Base-by-base conservation (phyloP, 1,284 basidiomycete genomes). In the Tranzscheliella williamsii region DNA sequence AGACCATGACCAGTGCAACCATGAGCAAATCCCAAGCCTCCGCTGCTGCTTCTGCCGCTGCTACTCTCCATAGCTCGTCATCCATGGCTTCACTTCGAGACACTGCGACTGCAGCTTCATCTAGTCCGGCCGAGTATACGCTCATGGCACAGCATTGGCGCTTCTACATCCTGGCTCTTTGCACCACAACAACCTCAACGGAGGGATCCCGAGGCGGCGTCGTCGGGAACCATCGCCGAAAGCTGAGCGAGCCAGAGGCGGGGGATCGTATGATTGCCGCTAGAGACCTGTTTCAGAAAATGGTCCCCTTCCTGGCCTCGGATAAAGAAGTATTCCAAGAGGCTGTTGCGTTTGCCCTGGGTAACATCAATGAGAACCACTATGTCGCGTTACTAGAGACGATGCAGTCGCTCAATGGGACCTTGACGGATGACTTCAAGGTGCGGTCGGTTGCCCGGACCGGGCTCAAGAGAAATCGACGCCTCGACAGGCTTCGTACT, bases 371-470 rank as follows among this genome's bases (percentile, higher is more conserved):
- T 13, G 82, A 84, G 11, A 83, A 82, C 54, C 85, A 86, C 2
- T 91, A 93, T 75, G 84, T 87, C 12, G 86, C 89, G 22, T 82
- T 95, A 12, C 81, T 93, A 11, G 91, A 94, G 67, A 89, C 90
- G 56, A 83, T 95, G 31, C 87, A 87, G 53, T 82, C 85, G 3
- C 84, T 93, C 44, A 85, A 87, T 24, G 85, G 88, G 20, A 89
- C 91, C 57, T 85, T 93, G 58, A 88, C 87, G 61, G 88, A 91
- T 53, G 89, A 91, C 57, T 81, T 83, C 34, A 55, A 23, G 38
- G 79, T 85, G 46, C 79, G 81, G n/a, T 54, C 51, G 49, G 50
- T 63, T 24, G 52, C 60, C 20, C 50, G 63, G 18, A 55, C 35
- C 30, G 58, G 57, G 2, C 34, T 57, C 34, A 62, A 77, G 34